Percentiles rank a stretch among this genome's conserved stretches.
phyloP scores from a whole-genome alignment of 805 yeast genomes.

The Wickerhamomyces bisporus region DNA sequence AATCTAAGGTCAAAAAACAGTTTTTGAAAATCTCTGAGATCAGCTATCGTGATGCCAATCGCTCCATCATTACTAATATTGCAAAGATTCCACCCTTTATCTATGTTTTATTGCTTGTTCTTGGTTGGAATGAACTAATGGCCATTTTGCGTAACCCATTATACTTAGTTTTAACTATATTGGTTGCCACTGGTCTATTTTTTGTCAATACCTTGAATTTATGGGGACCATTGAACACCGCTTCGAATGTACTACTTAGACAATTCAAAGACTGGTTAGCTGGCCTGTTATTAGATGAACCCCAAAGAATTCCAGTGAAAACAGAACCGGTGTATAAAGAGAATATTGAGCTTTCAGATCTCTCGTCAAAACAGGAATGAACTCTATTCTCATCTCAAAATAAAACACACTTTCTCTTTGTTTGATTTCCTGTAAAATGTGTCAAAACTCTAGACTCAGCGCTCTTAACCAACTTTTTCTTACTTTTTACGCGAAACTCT shows the following conservation, averaged over 20 bases:
- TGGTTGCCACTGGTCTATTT: slow-evolving; percentile 57
- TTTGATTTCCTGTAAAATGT: too few species aligned
- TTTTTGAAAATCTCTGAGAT: slow-evolving; percentile 76
- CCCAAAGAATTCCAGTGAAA: slow-evolving; percentile 6
- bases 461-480: too few species aligned
- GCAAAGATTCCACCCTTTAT: slow-evolving; percentile 83
- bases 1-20: slow-evolving; percentile 47
- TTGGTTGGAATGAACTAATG: slow-evolving; percentile 97
- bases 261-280: slow-evolving; percentile 56
- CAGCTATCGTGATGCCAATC: slow-evolving; percentile 78
- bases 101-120: slow-evolving; percentile 60
- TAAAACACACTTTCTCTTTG: too few species aligned
- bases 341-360: neutral
- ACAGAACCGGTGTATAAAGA: neutral
- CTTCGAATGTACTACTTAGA: slow-evolving; percentile 48
- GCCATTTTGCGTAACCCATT: slow-evolving; percentile 82
- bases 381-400: too few species aligned
- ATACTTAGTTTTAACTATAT: slow-evolving; percentile 57
- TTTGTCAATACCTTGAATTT: slow-evolving; percentile 66
- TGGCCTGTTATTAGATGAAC: slow-evolving; percentile 52
- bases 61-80: slow-evolving; percentile 72
- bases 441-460: too few species aligned
- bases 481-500: too few species aligned
- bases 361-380: slow-evolving; percentile 6
- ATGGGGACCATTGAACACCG: slow-evolving; percentile 70